Conservation (phyloP, 2,329 filamentous ascomycete genomes). For the Monilinia laxa region DNA sequence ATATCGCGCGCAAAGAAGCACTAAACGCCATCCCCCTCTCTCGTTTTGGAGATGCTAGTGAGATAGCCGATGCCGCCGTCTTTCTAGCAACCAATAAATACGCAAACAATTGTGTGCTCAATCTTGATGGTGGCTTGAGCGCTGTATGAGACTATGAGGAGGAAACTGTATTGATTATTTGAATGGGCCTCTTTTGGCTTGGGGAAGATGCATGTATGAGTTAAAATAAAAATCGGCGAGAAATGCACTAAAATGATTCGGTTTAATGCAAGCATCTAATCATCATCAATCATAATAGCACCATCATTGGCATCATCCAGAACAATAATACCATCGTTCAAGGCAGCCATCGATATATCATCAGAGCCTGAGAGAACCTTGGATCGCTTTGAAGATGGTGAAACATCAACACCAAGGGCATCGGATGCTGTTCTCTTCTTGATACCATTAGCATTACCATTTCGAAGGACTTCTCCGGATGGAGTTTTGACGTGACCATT, state of each 20-base stretch:
- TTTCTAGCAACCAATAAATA: constrained; percentile 79
- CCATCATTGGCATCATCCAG: constrained; percentile 49
- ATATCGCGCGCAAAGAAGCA: constrained; percentile 40
- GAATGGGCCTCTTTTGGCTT: no score
- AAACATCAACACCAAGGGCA: constrained; percentile 29
- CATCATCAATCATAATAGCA: constrained; percentile 67
- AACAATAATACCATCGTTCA: constrained; percentile 39
- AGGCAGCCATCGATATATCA: constrained; percentile 37
- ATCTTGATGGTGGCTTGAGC: constrained; percentile 81
- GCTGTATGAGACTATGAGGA: constrained; percentile 49
- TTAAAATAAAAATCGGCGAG: not conserved
- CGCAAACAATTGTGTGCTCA: constrained; percentile 83
- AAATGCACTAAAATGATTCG: not conserved
- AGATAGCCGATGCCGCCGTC: constrained; percentile 78
- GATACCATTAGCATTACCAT: constrained; percentile 24
- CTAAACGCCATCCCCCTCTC: constrained; percentile 58
- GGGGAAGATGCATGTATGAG: not conserved
- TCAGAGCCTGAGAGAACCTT: constrained; percentile 38
- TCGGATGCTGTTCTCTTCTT: constrained; percentile 40
- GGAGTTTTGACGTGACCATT: constrained; percentile 26
- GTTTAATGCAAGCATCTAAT: constrained; percentile 43
- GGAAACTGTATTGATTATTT: not conserved
- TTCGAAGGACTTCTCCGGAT: constrained; percentile 3
- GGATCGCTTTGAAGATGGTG: constrained; percentile 33
- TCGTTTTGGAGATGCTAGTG: constrained; percentile 65